These are phyloP conservation scores for Mallotus repandus DNA, from an alignment of 441 rosid genomes.

Conservation along the genomic window DNA sequence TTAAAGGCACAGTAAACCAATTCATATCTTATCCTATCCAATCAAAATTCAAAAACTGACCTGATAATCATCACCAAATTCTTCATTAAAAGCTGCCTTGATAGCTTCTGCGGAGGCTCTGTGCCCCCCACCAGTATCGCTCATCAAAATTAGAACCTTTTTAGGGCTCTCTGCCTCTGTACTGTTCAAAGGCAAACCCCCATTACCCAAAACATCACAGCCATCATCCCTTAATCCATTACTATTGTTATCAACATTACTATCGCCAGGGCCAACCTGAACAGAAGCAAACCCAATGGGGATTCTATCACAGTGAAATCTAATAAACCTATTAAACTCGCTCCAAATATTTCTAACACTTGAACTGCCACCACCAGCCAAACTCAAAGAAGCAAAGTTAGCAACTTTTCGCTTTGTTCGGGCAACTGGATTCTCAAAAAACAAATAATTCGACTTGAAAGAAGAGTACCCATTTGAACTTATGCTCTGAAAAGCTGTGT, in stretches of 20 bases:
- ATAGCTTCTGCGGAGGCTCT: constrained; percentile 98
- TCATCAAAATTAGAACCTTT: constrained; percentile 92
- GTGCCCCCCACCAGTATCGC: constrained; percentile 98
- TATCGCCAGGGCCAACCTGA: constrained; percentile 45
- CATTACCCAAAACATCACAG: constrained; percentile 49
- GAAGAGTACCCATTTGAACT: constrained; percentile 45
- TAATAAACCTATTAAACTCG: constrained; percentile 65
- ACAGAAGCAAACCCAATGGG: constrained; percentile 83
- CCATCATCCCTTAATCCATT: constrained; percentile 50
- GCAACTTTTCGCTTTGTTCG: constrained; percentile 35
- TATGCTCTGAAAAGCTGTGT: constrained; percentile 33
- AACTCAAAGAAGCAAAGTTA: constrained; percentile 46
- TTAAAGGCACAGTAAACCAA: constrained; percentile 12
- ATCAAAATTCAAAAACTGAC: constrained; percentile 38
- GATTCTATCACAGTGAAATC: constrained; percentile 69
- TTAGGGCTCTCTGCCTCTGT: constrained; percentile 53
- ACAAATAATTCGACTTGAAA: constrained; percentile 49
- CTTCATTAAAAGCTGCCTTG: constrained; percentile 73
- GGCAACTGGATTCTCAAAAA: constrained; percentile 35
- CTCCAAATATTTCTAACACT: constrained; percentile 39
- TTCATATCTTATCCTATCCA: not conserved
- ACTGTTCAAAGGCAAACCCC: constrained; percentile 54
- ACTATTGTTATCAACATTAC: constrained; percentile 34
- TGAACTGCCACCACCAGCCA: constrained; percentile 42
- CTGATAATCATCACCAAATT: constrained; percentile 83